Base-by-base conservation (phyloP, 306 rosid species). In the Begonia fuchsioides region DNA sequence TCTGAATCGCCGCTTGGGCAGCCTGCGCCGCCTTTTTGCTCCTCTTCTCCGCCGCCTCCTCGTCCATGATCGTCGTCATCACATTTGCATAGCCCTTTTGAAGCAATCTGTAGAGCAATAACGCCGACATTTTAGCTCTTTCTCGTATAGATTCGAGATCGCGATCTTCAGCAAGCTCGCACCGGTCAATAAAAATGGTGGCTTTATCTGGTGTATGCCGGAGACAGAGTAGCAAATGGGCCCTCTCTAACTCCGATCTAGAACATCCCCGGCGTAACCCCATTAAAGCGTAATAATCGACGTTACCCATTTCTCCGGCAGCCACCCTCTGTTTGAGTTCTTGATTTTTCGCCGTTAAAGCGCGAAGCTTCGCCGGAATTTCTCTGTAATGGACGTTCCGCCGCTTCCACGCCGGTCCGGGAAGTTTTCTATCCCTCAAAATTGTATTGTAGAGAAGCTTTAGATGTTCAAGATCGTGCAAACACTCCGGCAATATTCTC, bases 191-290 rank as follows among this genome's bases (percentile, higher is more conserved):
- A 38, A 92, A 92, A 19, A 39, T 58, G 0, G 68, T 73, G 0
- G 96, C 69, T 62, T 77, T 92, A 54, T 92, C 96, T 0, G 98
- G 96, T 54, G 85, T 92, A 71, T 92, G 96, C 51, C 86, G 56
- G 43, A 92, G 64, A 56, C 74, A 60, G 2, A 92, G 76, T 60
- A 92, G 48, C 49, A 77, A 43, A 50, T 92, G 78, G 5, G 88
- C 94, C 50, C 95, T 85, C 54, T 85, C 98, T 15, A 92, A 52
- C 58, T 92, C 98, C 0, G 98, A 82, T 14, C 93, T 70, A 0
- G 96, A 82, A 69, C 98, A 92, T 4, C 96, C 96, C 0, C 98
- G 80, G 49, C 96, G 68, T n/a, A 92, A 60, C 0, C 94, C 94
- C 13, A 92, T 82, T 47, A 92, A 61, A 12, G 81, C 75, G 66